Evolutionary conservation across 2,329 filamentous ascomycete genomes (phyloP), one percentile per base, ranked within the genome.

Genomic region (Epichloe gansuensis): DNA sequence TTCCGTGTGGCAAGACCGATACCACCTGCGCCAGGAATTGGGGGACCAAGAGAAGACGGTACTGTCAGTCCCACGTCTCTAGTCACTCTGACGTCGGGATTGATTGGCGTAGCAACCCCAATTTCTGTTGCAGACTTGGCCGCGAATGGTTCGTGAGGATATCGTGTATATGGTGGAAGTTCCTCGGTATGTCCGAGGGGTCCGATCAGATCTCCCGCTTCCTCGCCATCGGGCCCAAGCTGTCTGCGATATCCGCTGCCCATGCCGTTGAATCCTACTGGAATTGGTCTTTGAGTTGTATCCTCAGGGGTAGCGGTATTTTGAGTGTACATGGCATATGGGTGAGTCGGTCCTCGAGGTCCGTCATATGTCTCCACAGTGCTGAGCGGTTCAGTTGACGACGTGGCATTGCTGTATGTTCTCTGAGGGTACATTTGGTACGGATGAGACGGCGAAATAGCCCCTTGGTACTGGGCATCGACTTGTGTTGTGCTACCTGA

Each of bases 141-240:
- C 63, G 64, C 77, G 67, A 69, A 83, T 0, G 73, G 73, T 53
- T 88, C 85, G 50, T 94, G 87, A 2, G 91, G 88, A 67, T 94
- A 96, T 65, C 89, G 78, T 13, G 88, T 88, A 64, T 97, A 97
- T 0, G 91, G 91, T 12, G 91, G 91, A 17, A 96, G 72, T 66
- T 95, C 88, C 67, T 97, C 91, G 1, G 86, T 85, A 63, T 96
- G 90, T 1, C 91, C 91, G 62, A 95, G 82, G 0, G 86, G 87
- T 1, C 90, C 90, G 50, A 96, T 85, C 51, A 96, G 81, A 64
- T 91, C 90, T 46, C 85, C 88, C n/a, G 80, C 74, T 60, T 95
- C 91, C 68, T 95, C 89, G 50, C 88, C 88, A 53, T 90, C 86
- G 0, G 88, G 85, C 0, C 86, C 87, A 50, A 88, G 69, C 50